These are phyloP conservation scores for Lipomyces yamadae DNA, from an alignment of 805 yeast genomes.

Conservation along the genomic window DNA sequence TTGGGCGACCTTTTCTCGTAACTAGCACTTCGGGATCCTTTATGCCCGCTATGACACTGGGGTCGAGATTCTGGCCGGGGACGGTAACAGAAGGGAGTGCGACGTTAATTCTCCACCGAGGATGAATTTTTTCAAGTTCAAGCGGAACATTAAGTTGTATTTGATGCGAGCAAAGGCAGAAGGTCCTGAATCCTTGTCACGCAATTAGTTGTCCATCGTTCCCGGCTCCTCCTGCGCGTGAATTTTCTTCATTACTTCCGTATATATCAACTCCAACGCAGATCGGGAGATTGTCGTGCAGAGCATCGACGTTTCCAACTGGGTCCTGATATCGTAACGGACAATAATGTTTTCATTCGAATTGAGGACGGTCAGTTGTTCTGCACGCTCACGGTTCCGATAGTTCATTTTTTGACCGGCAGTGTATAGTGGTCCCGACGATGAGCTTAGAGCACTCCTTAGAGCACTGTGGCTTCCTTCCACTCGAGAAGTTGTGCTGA, in stretches of 20 bases:
- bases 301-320: neutral
- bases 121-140: neutral
- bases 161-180: neutral
- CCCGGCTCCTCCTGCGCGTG: neutral
- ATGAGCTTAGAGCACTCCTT: no score
- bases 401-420: no score
- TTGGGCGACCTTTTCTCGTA: neutral
- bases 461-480: no score
- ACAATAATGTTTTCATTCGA: no score
- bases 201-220: neutral
- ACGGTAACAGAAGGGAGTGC: neutral
- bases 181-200: neutral
- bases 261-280: constrained; percentile 2
- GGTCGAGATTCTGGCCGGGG: neutral
- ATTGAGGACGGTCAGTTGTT: no score
- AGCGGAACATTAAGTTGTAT: neutral
- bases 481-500: no score
- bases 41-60: neutral
- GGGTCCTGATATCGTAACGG: neutral
- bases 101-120: neutral
- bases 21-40: neutral
- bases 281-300: constrained; percentile 2
- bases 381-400: no score
- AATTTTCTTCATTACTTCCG: neutral
- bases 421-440: no score